These are phyloP conservation scores for Candida awuae DNA, from an alignment of 805 yeast genomes.

Conservation along the genomic window DNA sequence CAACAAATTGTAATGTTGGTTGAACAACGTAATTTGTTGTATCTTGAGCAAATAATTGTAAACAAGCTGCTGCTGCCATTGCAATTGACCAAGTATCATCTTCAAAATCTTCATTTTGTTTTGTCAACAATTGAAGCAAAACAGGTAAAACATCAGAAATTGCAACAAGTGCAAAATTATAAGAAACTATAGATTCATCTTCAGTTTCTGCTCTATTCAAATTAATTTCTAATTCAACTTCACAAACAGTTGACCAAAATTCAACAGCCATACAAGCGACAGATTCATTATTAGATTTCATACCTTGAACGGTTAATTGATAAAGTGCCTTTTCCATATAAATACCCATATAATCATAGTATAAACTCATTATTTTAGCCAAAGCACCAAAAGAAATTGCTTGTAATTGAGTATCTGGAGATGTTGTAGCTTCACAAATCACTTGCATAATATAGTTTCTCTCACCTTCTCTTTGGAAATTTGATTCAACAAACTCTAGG, in stretches of 20 bases:
- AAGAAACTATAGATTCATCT: slow-evolving; percentile 44
- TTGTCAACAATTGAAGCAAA: slow-evolving; percentile 64
- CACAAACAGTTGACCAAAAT: slow-evolving; percentile 99
- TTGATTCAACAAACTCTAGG: slow-evolving; percentile 76
- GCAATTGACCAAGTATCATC: slow-evolving; percentile 97
- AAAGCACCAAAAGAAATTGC: slow-evolving; percentile 94
- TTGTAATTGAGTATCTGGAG: slow-evolving; percentile 70
- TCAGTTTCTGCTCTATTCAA: slow-evolving; percentile 51
- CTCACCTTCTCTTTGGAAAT: slow-evolving; percentile 90
- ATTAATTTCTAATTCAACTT: slow-evolving; percentile 82
- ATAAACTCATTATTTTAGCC: slow-evolving; percentile 82
- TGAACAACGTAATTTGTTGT: slow-evolving; percentile 81
- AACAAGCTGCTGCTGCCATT: slow-evolving; percentile 98
- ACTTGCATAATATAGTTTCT: slow-evolving; percentile 97
- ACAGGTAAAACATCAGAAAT: slow-evolving; percentile 83
- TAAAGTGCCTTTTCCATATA: slow-evolving; percentile 97
- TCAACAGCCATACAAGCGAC: slow-evolving; percentile 98
- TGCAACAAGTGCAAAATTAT: slow-evolving; percentile 80
- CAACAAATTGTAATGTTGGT: slow-evolving; percentile 80
- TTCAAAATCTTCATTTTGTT: slow-evolving; percentile 88
- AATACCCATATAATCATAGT: slow-evolving; percentile 82
- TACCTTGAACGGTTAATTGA: slow-evolving; percentile 82
- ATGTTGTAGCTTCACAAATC: slow-evolving; percentile 98
- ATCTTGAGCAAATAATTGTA: slow-evolving; percentile 87
- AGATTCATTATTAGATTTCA: slow-evolving; percentile 73